Evolutionary conservation across 495 filamentous ascomycete genomes (phyloP), one percentile per base, ranked within the genome.

Genomic region (Daldinia bambusicola): DNA sequence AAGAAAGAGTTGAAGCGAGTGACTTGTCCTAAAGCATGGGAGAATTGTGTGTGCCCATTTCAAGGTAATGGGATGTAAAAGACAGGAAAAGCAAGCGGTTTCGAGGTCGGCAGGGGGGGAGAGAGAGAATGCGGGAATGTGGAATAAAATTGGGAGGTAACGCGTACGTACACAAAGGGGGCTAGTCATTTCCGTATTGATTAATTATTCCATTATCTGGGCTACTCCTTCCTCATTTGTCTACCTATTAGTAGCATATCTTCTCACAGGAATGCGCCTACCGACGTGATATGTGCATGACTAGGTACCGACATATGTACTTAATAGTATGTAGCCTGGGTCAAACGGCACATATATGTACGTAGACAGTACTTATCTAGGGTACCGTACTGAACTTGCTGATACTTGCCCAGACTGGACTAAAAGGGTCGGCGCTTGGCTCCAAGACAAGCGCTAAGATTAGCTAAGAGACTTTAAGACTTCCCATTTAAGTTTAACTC

Each of bases 121-220:
- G n/a, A n/a, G 8, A 10, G 16, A 18, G 43, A 48, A 22, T 48
- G 43, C 43, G 18, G 50, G 50, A 32, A n/a, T 32, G 50, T 53
- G 30, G 14, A 53, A 31, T 53, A 32, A 53, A 53, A 53, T 53
- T 53, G 50, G 50, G 50, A 32, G 50, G 50, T 31, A 53, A 32
- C 30, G 30, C 50, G 22, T 53, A 32, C 50, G 32, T 16, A 45
- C 41, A 48, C 43, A 48, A 48, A 48, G 18, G 43, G 43, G 43
- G 43, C 43, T 48, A 48, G 43, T 53, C 53, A 56, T 56, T 56
- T 56, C 50, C 26, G 31, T 56, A 18, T 56, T 56, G 30, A 56
- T 56, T 56, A 56, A 56, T 36, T 56, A 56, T 56, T 56, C 53
- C 53, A 56, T 37, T 56, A 56, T 56, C 53, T 56, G n/a, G 37